Percentiles rank a stretch among this genome's conserved stretches.
phyloP scores from a whole-genome alignment of 75 land plant species.

The Cunninghamia lanceolata region DNA sequence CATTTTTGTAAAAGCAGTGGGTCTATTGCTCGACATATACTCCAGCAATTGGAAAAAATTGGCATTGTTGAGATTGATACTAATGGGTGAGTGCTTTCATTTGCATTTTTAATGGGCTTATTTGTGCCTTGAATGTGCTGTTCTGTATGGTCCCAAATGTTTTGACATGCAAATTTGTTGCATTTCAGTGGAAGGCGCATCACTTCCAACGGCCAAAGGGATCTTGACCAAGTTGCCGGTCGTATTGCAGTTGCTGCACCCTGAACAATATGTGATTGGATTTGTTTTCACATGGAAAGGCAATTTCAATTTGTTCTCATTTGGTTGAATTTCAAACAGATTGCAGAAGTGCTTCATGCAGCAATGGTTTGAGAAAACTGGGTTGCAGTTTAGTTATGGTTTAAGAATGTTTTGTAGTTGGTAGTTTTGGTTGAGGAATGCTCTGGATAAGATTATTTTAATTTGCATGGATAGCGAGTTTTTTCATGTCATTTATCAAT shows the following conservation, averaged over 20 bases:
- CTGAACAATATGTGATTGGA: background rate
- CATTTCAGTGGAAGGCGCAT: constrained; percentile 69
- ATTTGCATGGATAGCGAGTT: no score
- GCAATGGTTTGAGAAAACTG: background rate
- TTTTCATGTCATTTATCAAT: no score
- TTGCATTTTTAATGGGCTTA: background rate
- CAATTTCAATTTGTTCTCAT: background rate
- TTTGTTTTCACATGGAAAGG: background rate
- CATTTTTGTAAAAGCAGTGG: constrained; percentile 93
- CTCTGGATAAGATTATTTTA: background rate
- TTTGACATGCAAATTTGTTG: background rate
- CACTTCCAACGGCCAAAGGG: constrained; percentile 75
- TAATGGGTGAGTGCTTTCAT: constrained; percentile 55
- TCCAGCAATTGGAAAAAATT: constrained; percentile 71
- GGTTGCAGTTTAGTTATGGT: background rate
- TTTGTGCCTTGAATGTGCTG: background rate
- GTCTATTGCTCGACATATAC: constrained; percentile 76
- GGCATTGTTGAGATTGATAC: constrained; percentile 68
- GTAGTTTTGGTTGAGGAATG: background rate
- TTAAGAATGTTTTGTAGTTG: background rate
- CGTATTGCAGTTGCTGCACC: constrained; percentile 50
- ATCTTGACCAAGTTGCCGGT: constrained; percentile 89
- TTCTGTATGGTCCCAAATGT: background rate
- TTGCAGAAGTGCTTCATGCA: background rate
- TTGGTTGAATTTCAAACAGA: background rate